Percentiles rank a stretch among this genome's conserved stretches.
Evolutionary conservation across 495 filamentous ascomycete species (phyloP).

Genomic region (Aspergillus ellipticus): DNA sequence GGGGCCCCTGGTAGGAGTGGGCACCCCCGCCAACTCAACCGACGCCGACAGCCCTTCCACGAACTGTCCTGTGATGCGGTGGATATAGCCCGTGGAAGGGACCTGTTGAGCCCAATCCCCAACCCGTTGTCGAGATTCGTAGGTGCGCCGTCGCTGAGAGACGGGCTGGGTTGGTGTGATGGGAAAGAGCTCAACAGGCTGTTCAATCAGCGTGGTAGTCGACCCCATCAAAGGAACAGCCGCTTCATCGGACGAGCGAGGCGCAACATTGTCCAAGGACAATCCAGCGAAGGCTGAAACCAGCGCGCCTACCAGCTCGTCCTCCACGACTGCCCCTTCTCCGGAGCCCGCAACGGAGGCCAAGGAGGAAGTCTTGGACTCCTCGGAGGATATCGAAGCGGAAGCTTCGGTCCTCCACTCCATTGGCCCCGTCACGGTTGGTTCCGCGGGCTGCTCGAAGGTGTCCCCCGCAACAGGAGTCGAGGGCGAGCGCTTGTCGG

Average conservation of each 20-base stretch:
- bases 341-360: slow-evolving; percentile 11
- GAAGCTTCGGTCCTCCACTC: neutral
- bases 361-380: slow-evolving; percentile 3
- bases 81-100: slow-evolving; percentile 6
- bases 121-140: neutral
- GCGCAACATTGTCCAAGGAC: slow-evolving; percentile 4
- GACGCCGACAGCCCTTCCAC: slow-evolving; percentile 11
- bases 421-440: slow-evolving; percentile 12
- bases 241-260: slow-evolving; percentile 10
- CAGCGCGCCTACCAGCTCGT: slow-evolving; percentile 8
- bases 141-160: too few relatives aligned
- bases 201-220: slow-evolving; percentile 3
- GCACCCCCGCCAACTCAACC: slow-evolving; percentile 13
- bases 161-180: slow-evolving; percentile 1
- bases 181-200: neutral
- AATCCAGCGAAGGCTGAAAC: slow-evolving; percentile 3
- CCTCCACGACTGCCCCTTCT: slow-evolving; percentile 10
- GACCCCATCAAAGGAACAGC: slow-evolving; percentile 7
- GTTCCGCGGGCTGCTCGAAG: slow-evolving; percentile 13
- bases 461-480: slow-evolving; percentile 6
- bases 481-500: neutral
- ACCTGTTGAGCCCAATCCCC: slow-evolving; percentile 5
- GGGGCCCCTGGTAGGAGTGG: slow-evolving; percentile 8
- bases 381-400: neutral
- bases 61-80: slow-evolving; percentile 2